Evolutionary conservation across 345 rosid species (phyloP).

Genomic region (Citrus medica): DNA sequence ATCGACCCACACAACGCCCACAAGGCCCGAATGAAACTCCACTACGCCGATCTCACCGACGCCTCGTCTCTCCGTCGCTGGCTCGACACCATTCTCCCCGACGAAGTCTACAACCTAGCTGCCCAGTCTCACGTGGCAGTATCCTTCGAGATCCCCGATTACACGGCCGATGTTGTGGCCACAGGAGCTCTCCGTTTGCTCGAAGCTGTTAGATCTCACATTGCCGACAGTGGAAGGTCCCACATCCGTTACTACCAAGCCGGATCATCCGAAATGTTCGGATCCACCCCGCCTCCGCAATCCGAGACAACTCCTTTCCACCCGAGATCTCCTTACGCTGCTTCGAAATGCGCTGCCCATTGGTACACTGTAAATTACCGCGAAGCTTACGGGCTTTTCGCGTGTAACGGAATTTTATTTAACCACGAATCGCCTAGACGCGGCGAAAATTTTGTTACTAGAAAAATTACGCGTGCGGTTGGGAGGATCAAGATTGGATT

Average conservation of each 20-base stretch:
- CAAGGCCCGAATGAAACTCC: conserved; percentile 89
- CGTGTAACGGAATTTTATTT: conserved; percentile 88
- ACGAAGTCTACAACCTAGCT: conserved; percentile 92
- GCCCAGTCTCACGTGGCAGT: conserved; percentile 97
- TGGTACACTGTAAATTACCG: conserved; percentile 98
- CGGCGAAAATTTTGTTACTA: conserved; percentile 90
- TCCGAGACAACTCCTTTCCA: conserved; percentile 78
- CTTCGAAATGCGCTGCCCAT: conserved; percentile 88
- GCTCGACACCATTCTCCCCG: conserved; percentile 81
- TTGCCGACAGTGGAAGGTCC: conserved; percentile 59
- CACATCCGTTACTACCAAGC: conserved; percentile 87
- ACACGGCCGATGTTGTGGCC: conserved; percentile 92
- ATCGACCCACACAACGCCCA: conserved; percentile 89
- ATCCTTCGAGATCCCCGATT: conserved; percentile 95
- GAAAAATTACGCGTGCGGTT: conserved; percentile 91
- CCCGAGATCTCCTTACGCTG: conserved; percentile 97
- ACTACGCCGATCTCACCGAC: conserved; percentile 79
- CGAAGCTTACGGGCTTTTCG: conserved; percentile 81
- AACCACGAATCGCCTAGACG: conserved; percentile 94
- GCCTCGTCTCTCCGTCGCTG: conserved; percentile 97
- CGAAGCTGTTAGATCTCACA: conserved; percentile 92
- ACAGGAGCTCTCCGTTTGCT: conserved; percentile 92
- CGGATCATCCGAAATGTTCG: conserved; percentile 97
- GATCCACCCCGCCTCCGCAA: conserved; percentile 90
- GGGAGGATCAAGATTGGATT: conserved; percentile 85